phyloP scores from a whole-genome alignment of 31 red algal genomes.

The Endocladia muricata region DNA sequence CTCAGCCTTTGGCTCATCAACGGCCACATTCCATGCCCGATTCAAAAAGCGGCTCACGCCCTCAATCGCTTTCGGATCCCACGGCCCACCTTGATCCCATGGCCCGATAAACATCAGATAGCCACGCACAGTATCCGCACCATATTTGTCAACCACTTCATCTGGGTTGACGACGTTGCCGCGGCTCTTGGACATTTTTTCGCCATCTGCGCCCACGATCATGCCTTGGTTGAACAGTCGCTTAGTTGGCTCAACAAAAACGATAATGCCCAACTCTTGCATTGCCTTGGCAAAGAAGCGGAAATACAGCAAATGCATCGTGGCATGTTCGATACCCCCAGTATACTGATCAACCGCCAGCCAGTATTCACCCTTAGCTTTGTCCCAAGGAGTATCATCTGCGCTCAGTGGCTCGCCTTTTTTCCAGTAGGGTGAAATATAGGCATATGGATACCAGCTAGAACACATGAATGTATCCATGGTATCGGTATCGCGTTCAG shows the following conservation, averaged over 20 bases:
- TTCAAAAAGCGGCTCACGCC: slow-evolving; percentile 90
- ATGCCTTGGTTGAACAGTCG: slow-evolving; percentile 99
- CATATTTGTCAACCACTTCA: slow-evolving; percentile 72
- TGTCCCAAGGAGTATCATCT: slow-evolving; percentile 60
- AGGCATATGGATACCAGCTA: slow-evolving; percentile 98
- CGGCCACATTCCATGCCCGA: slow-evolving; percentile 81
- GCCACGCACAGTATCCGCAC: slow-evolving; percentile 88
- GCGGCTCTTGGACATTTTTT: slow-evolving; percentile 98
- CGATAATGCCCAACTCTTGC: slow-evolving; percentile 96
- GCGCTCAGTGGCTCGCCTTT: no score
- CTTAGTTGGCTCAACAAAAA: slow-evolving; percentile 88
- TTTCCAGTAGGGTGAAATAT: slow-evolving; percentile 94
- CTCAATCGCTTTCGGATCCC: slow-evolving; percentile 79
- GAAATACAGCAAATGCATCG: slow-evolving; percentile 94
- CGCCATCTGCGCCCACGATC: slow-evolving; percentile 84
- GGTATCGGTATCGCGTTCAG: slow-evolving; percentile 95
- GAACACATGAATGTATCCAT: slow-evolving; percentile 98
- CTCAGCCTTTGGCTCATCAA: slow-evolving; percentile 27
- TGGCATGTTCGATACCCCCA: slow-evolving; percentile 99
- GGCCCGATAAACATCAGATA: slow-evolving; percentile 99
- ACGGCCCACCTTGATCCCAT: slow-evolving; percentile 91
- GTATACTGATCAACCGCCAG: slow-evolving; percentile 99
- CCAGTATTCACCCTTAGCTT: slow-evolving; percentile 89
- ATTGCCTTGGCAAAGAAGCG: slow-evolving; percentile 99
- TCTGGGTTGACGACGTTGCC: slow-evolving; percentile 99